These are phyloP conservation scores for Diphasiastrum complanatum DNA, from an alignment of 83 land plant species.

Conservation along the genomic window DNA sequence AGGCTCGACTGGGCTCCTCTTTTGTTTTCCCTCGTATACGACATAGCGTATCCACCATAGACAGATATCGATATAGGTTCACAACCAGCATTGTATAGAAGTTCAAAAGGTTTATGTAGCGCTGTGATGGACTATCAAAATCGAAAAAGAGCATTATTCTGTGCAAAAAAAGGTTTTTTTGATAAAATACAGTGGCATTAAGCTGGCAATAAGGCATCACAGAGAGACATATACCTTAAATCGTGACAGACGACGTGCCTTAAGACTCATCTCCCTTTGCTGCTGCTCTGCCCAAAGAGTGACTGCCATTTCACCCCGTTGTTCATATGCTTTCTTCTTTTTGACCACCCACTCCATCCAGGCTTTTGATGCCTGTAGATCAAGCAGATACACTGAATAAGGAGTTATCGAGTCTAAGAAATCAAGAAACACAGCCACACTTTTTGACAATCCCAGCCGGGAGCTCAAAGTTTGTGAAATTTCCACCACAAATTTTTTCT, in stretches of 20 bases:
- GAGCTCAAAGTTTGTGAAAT: too few relatives aligned
- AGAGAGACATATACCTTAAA: conserved; percentile 25
- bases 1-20: too few relatives aligned
- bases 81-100: too few relatives aligned
- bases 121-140: too few relatives aligned
- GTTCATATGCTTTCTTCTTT: conserved; percentile 93
- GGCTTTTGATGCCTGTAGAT: conserved; percentile 76
- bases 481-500: too few relatives aligned
- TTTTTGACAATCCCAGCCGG: neutral
- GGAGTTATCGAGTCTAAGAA: neutral
- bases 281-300: conserved; percentile 96
- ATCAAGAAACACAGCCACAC: neutral
- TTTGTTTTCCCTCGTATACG: too few relatives aligned
- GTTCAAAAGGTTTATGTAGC: too few relatives aligned
- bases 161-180: too few relatives aligned
- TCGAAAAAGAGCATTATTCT: conserved; percentile 2
- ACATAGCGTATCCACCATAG: too few relatives aligned
- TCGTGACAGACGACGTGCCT: conserved; percentile 63
- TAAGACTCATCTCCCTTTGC: conserved; percentile 70
- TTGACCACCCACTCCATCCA: conserved; percentile 99
- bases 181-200: too few relatives aligned
- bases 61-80: too few relatives aligned
- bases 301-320: conserved; percentile 91
- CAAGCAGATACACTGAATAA: neutral
- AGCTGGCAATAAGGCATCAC: too few relatives aligned